Evolutionary conservation across 2,329 filamentous ascomycete genomes (phyloP), one percentile per base, ranked within the genome.

Genomic region (Colletotrichum acutatum): DNA sequence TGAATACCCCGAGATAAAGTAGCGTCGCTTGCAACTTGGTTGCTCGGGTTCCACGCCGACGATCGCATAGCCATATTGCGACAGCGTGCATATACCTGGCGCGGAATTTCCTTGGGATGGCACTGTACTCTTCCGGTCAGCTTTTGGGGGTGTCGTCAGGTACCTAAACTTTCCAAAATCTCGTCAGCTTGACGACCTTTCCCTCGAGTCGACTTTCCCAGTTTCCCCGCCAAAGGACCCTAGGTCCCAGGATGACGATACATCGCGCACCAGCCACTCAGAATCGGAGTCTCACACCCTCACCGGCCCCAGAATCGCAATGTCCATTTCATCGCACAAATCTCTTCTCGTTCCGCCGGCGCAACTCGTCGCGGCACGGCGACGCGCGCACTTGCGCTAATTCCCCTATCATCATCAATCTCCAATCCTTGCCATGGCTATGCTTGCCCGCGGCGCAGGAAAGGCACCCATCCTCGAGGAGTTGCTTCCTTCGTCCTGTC

Each of bases 71-170:
- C 30, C 49, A 65, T 70, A 70, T 65, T 72, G 70, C 70, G 66
- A 72, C 66, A 70, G 56, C 70, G 22, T 69, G 70, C 70, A 72
- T 72, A 69, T 65, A 69, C 66, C 70, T 72, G 59, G 65, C 66
- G 30, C 53, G 54, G 42, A 28, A 49, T 49, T 52, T 64, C 63
- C 19, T 65, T 30, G 46, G 34, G 49, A 57, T 11, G 26, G 60
- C 61, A 42, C 53, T 60, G 54, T 61, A 66, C 66, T 68, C 59
- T 69, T 49, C 54, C 54, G 26, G n/a, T 37, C 30, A n/a, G 22
- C n/a, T 30, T 57, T 49, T 6, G 42, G 30, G 42, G 59, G 37
- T 64, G 24, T 63, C 59, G 53, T 34, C 49, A 64, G 22, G 66
- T 65, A 69, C 66, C 24, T 14, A 19, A 66, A 72, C 66, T 59